Evolutionary conservation across 257 asterid species (phyloP).

Genomic region (Solanum paucissectum): DNA sequence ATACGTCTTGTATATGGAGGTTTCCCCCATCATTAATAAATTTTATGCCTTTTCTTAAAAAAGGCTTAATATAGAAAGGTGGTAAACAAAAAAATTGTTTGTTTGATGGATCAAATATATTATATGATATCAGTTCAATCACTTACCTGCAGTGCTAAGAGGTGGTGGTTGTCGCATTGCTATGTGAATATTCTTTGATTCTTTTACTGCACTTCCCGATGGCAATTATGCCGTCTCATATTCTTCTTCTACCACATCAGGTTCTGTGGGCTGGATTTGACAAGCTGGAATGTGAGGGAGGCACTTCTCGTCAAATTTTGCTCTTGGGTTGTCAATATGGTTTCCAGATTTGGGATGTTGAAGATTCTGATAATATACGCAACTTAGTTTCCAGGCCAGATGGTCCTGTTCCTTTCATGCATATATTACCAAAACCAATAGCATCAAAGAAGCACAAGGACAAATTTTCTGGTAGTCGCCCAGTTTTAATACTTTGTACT

Average conservation of each 20-base stretch:
- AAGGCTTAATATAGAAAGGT: background rate
- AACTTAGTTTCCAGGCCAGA: constrained; percentile 75
- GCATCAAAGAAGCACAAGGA: constrained; percentile 37
- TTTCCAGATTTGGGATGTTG: constrained; percentile 96
- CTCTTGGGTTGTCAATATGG: constrained; percentile 66
- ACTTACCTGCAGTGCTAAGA: background rate
- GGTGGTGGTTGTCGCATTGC: background rate
- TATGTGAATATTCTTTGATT: background rate
- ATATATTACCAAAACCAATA: constrained; percentile 50
- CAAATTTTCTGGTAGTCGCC: constrained; percentile 57
- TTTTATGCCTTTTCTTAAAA: background rate
- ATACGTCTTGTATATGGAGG: background rate
- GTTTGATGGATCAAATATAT: background rate
- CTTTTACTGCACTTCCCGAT: background rate
- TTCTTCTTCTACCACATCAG: constrained; percentile 24
- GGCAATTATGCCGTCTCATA: background rate
- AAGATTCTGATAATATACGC: constrained; percentile 60
- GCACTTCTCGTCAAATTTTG: constrained; percentile 26
- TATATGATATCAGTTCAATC: background rate
- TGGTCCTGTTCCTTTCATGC: constrained; percentile 84
- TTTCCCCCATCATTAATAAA: background rate
- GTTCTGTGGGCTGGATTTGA: constrained; percentile 79
- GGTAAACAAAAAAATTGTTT: background rate
- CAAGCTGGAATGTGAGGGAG: constrained; percentile 31
- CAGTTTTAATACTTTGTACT: constrained; percentile 66